Base-by-base conservation (phyloP, 2,329 filamentous ascomycete genomes). In the Cadophora malorum region DNA sequence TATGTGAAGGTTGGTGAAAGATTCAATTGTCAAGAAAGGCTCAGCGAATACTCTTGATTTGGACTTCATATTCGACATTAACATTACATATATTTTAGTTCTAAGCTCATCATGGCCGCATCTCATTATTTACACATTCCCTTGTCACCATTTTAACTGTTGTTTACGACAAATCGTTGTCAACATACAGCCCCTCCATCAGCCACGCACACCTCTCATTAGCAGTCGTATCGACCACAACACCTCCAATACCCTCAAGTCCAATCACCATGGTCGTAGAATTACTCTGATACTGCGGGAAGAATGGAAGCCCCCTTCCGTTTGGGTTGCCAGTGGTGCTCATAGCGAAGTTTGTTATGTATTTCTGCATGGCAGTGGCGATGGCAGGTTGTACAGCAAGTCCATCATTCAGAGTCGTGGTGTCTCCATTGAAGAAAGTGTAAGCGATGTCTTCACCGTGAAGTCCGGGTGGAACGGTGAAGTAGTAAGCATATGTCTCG, bases 371-470 rank as follows among this genome's bases (percentile, higher is more conserved):
- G 1, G 69, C 72, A 8, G 66, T 66, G 1, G 80, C 80, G 4
- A 81, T 64, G 0, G 72, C 71, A 0, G 69, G 69, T 45, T 80
- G 73, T 21, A 80, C 75, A 12, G 71, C 49, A 1, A 69, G 10
- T 25, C 72, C 72, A 33, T 78, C 68, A 19, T 70, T 61, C 4
- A 59, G 25, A 9, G 72, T 71, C 2, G 70, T 67, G 2, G 73
- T 76, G 35, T 74, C 73, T n/a, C 78, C 79, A 50, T 83, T 81
- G 77, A 82, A 88, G 77, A 83, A 87, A 0, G 83, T 85, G 71
- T 85, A 87, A 0, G 79, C 68, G 4, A 86, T 71, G 71, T 88
- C 86, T 60, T 80, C 76, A 23, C 82, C 84, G 73, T 89, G 86
- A 38, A 85, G 78, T 12, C 80, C 85, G 0, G 85, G 85, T 0